Evolutionary conservation across 2,329 filamentous ascomycete genomes (phyloP).

Genomic region (Knoxdaviesia capensis): DNA sequence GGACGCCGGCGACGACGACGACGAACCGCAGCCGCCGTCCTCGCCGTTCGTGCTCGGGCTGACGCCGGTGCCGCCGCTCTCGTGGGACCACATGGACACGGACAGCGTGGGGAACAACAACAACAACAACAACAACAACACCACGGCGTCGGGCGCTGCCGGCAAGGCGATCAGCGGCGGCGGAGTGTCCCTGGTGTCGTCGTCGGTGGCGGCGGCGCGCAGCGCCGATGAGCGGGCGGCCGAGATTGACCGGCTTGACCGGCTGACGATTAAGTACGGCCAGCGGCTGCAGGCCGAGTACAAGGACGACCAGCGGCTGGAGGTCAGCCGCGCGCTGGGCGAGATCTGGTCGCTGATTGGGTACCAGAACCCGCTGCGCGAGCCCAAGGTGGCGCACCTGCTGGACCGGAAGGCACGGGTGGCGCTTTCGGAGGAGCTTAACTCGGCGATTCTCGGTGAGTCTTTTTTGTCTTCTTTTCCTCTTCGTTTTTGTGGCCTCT

Average conservation of each 20-base stretch:
- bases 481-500: constrained; percentile 1
- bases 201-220: constrained; percentile 3
- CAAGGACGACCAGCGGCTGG: constrained; percentile 44
- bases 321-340: constrained; percentile 52
- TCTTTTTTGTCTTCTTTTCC: constrained; percentile 6
- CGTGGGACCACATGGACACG: constrained; percentile 31
- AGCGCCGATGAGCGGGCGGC: too few species aligned
- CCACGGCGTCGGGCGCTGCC: not conserved
- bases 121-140: not conserved
- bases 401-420: constrained; percentile 57
- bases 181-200: not conserved
- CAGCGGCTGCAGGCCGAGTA: constrained; percentile 63
- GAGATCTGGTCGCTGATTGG: constrained; percentile 82
- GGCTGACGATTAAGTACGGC: constrained; percentile 60
- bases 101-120: constrained; percentile 13
- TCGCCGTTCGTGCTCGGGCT: too few species aligned
- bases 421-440: constrained; percentile 77
- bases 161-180: constrained; percentile 4
- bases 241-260: constrained; percentile 29
- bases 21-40: too few species aligned
- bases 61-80: too few species aligned
- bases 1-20: not conserved
- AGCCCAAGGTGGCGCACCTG: constrained; percentile 53
- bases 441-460: constrained; percentile 77
- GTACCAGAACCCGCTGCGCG: constrained; percentile 62